Evolutionary conservation across 176 grass and related monocot species (phyloP).

Genomic region (Raddia guianensis): DNA sequence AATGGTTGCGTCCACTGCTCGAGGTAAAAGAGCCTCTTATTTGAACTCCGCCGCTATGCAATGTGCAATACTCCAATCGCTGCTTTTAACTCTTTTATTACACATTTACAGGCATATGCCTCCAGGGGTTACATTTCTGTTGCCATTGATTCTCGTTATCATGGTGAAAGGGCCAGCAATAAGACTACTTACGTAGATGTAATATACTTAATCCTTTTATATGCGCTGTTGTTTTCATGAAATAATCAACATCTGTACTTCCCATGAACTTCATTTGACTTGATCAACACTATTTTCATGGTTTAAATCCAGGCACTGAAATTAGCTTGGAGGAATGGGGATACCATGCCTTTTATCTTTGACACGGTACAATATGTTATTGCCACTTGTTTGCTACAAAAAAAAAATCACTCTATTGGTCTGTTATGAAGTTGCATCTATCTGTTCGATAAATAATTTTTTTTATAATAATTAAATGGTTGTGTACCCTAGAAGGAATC

Average conservation of each 20-base stretch:
- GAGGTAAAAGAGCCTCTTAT: conserved; percentile 58
- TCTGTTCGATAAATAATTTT: background rate
- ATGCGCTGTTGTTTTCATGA: background rate
- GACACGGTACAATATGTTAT: conserved; percentile 74
- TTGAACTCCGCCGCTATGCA: conserved; percentile 1
- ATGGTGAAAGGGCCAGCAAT: conserved; percentile 81
- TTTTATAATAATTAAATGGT: background rate
- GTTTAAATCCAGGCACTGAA: conserved; percentile 69
- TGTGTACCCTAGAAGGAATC: background rate
- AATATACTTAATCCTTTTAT: conserved; percentile 41
- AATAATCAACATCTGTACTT: background rate
- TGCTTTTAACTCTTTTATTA: conserved; percentile 9
- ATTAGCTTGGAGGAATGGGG: conserved; percentile 74
- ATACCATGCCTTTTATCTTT: conserved; percentile 93
- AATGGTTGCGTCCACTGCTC: conserved; percentile 85
- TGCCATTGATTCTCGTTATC: conserved; percentile 89
- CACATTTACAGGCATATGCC: conserved; percentile 75
- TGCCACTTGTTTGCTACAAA: background rate
- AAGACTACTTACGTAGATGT: conserved; percentile 77
- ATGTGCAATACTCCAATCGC: background rate
- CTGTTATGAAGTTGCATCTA: background rate
- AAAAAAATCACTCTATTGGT: background rate
- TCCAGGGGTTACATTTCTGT: conserved; percentile 82
- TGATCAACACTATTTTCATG: conserved; percentile 12
- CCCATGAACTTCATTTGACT: conserved; percentile 13